These are phyloP conservation scores for Auricularia heimuer DNA, from an alignment of 768 basidiomycete genomes.

Conservation along the genomic window DNA sequence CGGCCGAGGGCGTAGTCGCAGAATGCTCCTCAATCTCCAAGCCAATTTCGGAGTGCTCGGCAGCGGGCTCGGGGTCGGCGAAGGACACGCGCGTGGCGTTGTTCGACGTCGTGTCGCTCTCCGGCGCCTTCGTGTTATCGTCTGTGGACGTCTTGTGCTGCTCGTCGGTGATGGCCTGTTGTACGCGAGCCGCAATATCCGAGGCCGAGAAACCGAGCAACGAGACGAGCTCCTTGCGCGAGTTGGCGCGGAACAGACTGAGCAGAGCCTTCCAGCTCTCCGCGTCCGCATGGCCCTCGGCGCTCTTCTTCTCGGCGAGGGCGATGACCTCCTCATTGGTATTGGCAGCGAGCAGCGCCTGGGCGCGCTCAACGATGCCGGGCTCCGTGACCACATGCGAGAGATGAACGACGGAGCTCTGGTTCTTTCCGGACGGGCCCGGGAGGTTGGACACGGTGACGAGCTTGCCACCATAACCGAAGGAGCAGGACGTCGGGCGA, in stretches of 20 bases:
- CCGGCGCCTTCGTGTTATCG: slow-evolving; percentile 19
- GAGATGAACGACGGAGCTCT: slow-evolving; percentile 74
- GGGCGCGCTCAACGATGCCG: slow-evolving; percentile 63
- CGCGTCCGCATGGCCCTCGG: slow-evolving; percentile 23
- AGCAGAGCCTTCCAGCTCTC: slow-evolving; percentile 82
- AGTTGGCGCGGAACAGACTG: slow-evolving; percentile 81
- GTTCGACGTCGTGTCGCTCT: slow-evolving; percentile 28
- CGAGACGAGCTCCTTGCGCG: slow-evolving; percentile 81
- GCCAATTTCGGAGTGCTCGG: slow-evolving; percentile 18
- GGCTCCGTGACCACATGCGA: slow-evolving; percentile 70
- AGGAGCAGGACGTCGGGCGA: slow-evolving; percentile 68
- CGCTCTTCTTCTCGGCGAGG: slow-evolving; percentile 54
- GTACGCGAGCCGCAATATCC: slow-evolving; percentile 69
- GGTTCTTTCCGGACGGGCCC: slow-evolving; percentile 52
- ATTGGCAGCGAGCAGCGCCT: slow-evolving; percentile 51
- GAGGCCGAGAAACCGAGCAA: slow-evolving; percentile 88
- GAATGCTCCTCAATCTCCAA: slow-evolving; percentile 20
- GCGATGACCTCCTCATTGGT: slow-evolving; percentile 35
- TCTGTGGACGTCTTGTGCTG: slow-evolving; percentile 33
- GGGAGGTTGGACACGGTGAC: slow-evolving; percentile 67
- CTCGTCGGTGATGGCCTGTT: slow-evolving; percentile 70
- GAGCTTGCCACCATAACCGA: slow-evolving; percentile 88
- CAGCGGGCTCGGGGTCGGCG: slow-evolving; percentile 56
- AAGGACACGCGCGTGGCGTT: slow-evolving; percentile 71
- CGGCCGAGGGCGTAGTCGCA: slow-evolving; percentile 36